Base-by-base conservation (phyloP, 2,329 filamentous ascomycete genomes). In the Apiospora phragmitis region DNA sequence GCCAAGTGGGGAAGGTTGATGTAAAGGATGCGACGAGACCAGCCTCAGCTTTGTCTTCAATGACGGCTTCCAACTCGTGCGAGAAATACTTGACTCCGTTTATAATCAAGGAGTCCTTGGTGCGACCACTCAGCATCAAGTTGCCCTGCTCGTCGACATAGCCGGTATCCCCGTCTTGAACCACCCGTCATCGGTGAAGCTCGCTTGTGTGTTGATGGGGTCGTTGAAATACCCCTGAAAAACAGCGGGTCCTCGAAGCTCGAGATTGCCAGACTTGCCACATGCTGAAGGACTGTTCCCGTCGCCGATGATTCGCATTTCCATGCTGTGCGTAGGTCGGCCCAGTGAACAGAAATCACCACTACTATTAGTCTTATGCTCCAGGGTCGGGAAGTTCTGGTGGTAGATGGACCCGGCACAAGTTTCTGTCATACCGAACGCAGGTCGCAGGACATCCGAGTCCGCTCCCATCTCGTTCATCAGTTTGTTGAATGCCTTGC, bases 351-450 rank as follows among this genome's bases (percentile, higher is more conserved):
- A 69, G 45, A 69, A 71, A 0, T 71, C 68, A 8, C 59, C 9
- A 26, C 29, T 38, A 8, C 59, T 16, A 26, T n/a, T 38, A 32
- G 65, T 21, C 5, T 35, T 3, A 1, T 14, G 24, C 26, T 69
- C 70, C 21, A 67, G 45, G 21, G 9, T 2, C 1, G 70, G 70
- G 43, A 71, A 71, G 9, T 69, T 43, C 5, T 4, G 26, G 41
- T 71, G 68, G 65, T 71, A 71, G 38, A 69, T 69, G 26, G 68
- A 71, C 4, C 70, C 70, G 16, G 68, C 70, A 32, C 70, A 71
- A 11, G 68, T 69, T 26, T 71, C 70, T 11, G 70, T 71, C 70
- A 71, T 71, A 5, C 70, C 70, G 59, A 71, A 71, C 1, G 70
- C 70, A 49, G 70, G 70, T 14, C 59, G 35, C 1, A 71, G 21